Percentiles rank a stretch among this genome's conserved stretches.
phyloP scores from a whole-genome alignment of 805 yeast genomes.

The Geotrichum ghanense region DNA sequence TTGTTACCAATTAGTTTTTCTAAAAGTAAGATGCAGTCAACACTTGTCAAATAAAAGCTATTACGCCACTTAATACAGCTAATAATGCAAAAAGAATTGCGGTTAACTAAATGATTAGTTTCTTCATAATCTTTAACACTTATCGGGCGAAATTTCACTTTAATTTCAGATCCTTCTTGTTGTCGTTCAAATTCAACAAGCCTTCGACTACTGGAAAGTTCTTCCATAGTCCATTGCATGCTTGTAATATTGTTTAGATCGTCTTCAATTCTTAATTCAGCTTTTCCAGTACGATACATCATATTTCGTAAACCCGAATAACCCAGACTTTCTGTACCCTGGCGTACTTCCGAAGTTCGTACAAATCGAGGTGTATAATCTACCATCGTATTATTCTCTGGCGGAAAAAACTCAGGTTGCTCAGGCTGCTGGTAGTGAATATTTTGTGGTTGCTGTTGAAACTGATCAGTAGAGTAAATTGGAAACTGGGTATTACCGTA shows the following conservation, averaged over 20 bases:
- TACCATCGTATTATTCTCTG: background rate
- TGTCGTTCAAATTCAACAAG: constrained; percentile 36
- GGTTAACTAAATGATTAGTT: background rate
- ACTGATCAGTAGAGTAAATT: background rate
- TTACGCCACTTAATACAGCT: constrained; percentile 51
- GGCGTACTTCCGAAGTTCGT: background rate
- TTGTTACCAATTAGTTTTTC: constrained; percentile 44
- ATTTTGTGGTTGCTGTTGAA: background rate
- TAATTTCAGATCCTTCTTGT: constrained; percentile 26
- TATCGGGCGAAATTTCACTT: constrained; percentile 31
- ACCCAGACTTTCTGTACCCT: background rate
- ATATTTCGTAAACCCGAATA: constrained; percentile 1
- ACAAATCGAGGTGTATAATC: background rate
- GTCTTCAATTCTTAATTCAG: background rate
- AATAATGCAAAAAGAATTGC: constrained; percentile 27
- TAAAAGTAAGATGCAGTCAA: constrained; percentile 46
- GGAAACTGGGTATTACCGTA: background rate
- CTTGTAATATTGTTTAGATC: background rate
- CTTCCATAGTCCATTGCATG: constrained; percentile 35
- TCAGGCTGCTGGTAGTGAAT: background rate
- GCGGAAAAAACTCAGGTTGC: background rate
- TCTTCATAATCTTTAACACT: constrained; percentile 25
- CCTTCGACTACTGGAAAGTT: constrained; percentile 32
- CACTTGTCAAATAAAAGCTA: constrained; percentile 49
- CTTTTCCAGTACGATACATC: background rate